Evolutionary conservation across 441 rosid species (phyloP).

Genomic region (Populus trichocarpa): DNA sequence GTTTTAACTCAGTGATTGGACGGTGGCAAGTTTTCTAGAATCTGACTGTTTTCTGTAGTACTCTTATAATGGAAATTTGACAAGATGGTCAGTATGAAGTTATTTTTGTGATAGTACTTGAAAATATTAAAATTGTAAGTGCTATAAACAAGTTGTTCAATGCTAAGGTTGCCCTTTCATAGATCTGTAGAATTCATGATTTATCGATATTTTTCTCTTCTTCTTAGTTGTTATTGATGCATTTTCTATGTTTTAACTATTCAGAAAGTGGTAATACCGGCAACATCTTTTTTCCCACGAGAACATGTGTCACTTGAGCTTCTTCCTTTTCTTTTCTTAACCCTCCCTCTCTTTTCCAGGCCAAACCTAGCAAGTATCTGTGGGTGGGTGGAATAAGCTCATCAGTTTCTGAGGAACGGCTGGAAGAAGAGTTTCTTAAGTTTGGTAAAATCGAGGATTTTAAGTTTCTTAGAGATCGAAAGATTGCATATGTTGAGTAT

Average conservation of each 20-base stretch:
- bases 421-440: conserved; percentile 71
- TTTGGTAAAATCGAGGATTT: conserved; percentile 83
- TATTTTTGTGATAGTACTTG: too few species aligned
- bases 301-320: background rate
- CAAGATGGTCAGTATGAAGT: too few species aligned
- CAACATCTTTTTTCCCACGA: background rate
- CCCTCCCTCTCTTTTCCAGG: conserved; percentile 36
- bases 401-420: conserved; percentile 55
- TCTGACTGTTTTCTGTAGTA: too few species aligned
- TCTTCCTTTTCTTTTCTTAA: too few species aligned
- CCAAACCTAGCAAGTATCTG: conserved; percentile 70
- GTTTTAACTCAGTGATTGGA: background rate
- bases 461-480: conserved; percentile 71
- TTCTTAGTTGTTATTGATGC: background rate
- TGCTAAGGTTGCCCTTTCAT: background rate
- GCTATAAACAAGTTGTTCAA: background rate
- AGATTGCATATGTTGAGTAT: conserved; percentile 70
- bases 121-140: background rate
- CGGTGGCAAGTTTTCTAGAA: too few species aligned
- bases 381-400: conserved; percentile 95
- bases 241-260: background rate
- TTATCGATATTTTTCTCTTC: background rate
- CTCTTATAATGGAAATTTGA: too few species aligned
- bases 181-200: background rate
- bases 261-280: background rate